Evolutionary conservation across 1,284 basidiomycete genomes (phyloP).

Genomic region (Marasmius tenuissimus): DNA sequence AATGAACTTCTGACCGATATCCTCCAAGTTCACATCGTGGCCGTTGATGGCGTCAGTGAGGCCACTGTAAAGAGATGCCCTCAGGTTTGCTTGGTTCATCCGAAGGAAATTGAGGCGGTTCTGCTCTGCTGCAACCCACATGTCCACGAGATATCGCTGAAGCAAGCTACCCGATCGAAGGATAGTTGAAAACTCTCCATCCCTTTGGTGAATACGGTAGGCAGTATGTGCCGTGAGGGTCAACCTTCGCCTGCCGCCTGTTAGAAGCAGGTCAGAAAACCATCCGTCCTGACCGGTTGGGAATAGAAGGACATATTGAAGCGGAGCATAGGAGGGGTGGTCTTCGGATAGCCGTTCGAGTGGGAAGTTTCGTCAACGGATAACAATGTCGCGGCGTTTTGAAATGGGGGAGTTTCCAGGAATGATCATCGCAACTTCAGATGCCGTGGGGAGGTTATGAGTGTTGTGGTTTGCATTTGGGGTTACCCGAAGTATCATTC

Average conservation of each 20-base stretch:
- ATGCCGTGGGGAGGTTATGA: slow-evolving; percentile 36
- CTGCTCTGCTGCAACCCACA: slow-evolving; percentile 33
- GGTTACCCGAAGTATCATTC: slow-evolving; percentile 21
- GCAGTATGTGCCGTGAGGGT: slow-evolving; percentile 30
- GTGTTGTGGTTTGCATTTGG: slow-evolving; percentile 24
- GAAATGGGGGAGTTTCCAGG: slow-evolving; percentile 21
- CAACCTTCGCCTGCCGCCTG: slow-evolving; percentile 15
- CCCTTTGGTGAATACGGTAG: slow-evolving; percentile 29
- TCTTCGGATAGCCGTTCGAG: slow-evolving; percentile 29
- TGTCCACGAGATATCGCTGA: slow-evolving; percentile 38
- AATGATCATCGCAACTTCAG: slow-evolving; percentile 39
- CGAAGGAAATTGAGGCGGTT: slow-evolving; percentile 25
- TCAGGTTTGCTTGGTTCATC: slow-evolving; percentile 35
- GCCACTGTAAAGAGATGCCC: slow-evolving; percentile 36
- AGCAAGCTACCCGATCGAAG: slow-evolving; percentile 38
- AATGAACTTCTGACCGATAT: slow-evolving; percentile 21
- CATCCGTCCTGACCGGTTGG: slow-evolving; percentile 37
- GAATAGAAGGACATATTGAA: slow-evolving; percentile 37
- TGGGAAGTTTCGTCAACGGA: slow-evolving; percentile 14
- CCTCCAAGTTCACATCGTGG: slow-evolving; percentile 7
- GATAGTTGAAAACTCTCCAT: slow-evolving; percentile 26
- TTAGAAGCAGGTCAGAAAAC: slow-evolving; percentile 22
- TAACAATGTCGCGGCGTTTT: slow-evolving; percentile 31
- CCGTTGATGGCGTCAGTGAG: slow-evolving; percentile 29
- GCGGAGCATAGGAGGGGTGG: slow-evolving; percentile 35